phyloP scores from a whole-genome alignment of 2,329 filamentous ascomycete genomes.

The Epichloe brachyelytri region DNA sequence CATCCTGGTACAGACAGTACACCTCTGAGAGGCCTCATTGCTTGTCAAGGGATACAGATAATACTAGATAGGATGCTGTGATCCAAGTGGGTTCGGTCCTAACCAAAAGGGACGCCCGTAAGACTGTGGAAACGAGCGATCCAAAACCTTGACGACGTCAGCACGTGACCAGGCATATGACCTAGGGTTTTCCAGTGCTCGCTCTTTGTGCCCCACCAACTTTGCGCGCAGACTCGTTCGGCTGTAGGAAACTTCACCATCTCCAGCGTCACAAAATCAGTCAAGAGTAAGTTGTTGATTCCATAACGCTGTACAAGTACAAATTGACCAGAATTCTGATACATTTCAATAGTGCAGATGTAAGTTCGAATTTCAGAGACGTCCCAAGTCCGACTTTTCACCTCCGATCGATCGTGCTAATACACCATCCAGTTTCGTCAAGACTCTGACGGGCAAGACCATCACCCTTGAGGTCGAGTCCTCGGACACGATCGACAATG shows the following conservation, averaged over 20 bases:
- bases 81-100: no score
- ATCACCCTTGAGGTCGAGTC: slow-evolving; percentile 99
- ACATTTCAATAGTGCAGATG: slow-evolving; percentile 65
- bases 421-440: slow-evolving; percentile 70
- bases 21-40: no score
- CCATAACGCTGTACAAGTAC: not conserved
- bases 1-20: no score
- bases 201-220: slow-evolving; percentile 29
- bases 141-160: no score
- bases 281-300: slow-evolving; percentile 42
- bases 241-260: slow-evolving; percentile 24
- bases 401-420: slow-evolving; percentile 15
- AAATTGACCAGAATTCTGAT: slow-evolving; percentile 30
- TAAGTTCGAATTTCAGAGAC: slow-evolving; percentile 37
- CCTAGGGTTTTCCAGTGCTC: slow-evolving; percentile 24
- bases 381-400: not conserved
- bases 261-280: slow-evolving; percentile 36
- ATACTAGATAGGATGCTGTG: no score
- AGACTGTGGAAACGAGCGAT: no score
- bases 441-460: slow-evolving; percentile 99
- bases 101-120: no score
- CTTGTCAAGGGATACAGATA: no score
- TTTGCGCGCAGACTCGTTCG: slow-evolving; percentile 25
- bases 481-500: slow-evolving; percentile 98
- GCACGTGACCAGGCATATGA: slow-evolving; percentile 20